A percentile compares a stretch with the other conserved stretches of the same genome.
phyloP scores from a whole-genome alignment of 768 basidiomycete species.

The Tephrocybe sp. region DNA sequence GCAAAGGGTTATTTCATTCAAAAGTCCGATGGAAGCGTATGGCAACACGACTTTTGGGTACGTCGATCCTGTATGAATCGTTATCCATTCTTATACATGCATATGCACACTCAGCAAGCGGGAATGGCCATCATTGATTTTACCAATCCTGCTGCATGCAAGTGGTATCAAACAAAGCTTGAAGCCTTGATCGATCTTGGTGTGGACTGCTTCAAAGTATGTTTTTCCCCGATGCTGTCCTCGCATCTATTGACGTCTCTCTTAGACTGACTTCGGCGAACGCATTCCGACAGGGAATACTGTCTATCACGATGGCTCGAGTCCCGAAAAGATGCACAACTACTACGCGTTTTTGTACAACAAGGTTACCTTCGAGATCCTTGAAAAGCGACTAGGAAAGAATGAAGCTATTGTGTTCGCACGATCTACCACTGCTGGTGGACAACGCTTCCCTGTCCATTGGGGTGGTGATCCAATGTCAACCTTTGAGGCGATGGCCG shows the following conservation, averaged over 20 bases:
- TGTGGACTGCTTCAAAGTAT: conserved; percentile 39
- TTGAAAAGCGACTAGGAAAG: conserved; percentile 36
- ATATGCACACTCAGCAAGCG: conserved; percentile 32
- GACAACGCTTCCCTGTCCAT: conserved; percentile 41
- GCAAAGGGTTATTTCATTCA: conserved; percentile 46
- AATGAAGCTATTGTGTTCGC: conserved; percentile 45
- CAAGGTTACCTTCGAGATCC: conserved; percentile 39
- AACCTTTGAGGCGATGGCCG: conserved; percentile 49
- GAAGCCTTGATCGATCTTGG: conserved; percentile 38
- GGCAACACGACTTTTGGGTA: conserved; percentile 41
- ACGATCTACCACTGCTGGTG: conserved; percentile 45
- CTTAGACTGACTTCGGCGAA: conserved; percentile 31
- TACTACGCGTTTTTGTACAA: conserved; percentile 32
- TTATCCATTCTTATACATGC: no score
- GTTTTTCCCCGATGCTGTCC: background rate
- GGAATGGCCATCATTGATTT: conserved; percentile 45
- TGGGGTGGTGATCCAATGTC: conserved; percentile 49
- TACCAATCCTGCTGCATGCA: conserved; percentile 40
- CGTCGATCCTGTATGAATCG: background rate
- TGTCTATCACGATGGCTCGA: conserved; percentile 26
- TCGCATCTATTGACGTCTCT: background rate
- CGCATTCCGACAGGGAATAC: conserved; percentile 40
- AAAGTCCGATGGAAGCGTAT: conserved; percentile 40
- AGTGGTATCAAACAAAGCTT: conserved; percentile 44
- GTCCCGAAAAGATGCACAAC: conserved; percentile 26